Evolutionary conservation across 805 yeast genomes (phyloP).

Genomic region (Debaryomyces prosopidis): DNA sequence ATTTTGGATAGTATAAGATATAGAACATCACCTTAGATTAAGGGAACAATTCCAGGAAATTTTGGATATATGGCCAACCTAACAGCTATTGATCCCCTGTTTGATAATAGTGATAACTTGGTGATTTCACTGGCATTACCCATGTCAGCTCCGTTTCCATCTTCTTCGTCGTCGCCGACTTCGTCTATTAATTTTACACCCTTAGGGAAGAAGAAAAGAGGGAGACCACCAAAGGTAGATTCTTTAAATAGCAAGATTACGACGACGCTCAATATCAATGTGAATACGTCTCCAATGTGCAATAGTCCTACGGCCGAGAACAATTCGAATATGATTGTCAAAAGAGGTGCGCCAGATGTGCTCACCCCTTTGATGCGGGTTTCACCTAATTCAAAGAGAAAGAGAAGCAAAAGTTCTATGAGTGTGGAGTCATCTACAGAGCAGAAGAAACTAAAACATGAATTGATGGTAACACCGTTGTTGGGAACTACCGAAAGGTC

Average conservation of each 20-base stretch:
- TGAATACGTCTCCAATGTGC: constrained; percentile 37
- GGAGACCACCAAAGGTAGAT: constrained; percentile 48
- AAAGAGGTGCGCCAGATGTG: constrained; percentile 43
- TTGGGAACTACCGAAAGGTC: constrained; percentile 14
- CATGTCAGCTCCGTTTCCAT: background rate
- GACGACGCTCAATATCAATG: constrained; percentile 41
- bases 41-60: background rate
- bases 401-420: constrained; percentile 11
- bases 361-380: constrained; percentile 47
- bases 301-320: constrained; percentile 41
- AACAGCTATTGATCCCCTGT: background rate
- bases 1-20: no score
- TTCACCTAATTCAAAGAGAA: constrained; percentile 23
- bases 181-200: constrained; percentile 8
- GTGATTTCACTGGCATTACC: background rate
- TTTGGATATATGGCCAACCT: background rate
- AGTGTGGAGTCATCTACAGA: constrained; percentile 1
- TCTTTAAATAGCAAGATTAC: constrained; percentile 37
- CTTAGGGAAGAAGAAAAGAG: constrained; percentile 40
- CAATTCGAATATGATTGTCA: constrained; percentile 37
- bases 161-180: background rate
- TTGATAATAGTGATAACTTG: background rate
- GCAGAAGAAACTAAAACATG: constrained; percentile 3
- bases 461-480: constrained; percentile 18
- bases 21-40: no score